Evolutionary conservation across 176 grass and related monocot genomes (phyloP), one percentile per base, ranked within the genome.

Genomic region (Triticum dicoccoides): DNA sequence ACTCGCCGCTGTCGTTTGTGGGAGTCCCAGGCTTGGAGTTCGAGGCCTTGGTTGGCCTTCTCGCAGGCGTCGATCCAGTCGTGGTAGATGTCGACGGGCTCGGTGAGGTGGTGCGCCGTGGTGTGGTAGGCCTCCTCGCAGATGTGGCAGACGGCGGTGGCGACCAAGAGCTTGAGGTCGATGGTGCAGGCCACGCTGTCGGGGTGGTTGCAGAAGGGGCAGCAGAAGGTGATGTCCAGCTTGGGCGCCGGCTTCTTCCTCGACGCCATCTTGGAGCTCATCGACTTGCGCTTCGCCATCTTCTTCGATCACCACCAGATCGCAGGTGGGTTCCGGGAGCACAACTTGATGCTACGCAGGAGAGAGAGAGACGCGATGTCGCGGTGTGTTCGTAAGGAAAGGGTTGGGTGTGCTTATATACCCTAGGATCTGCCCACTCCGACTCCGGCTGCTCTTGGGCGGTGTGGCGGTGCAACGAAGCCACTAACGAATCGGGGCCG

Each of bases 21-120:
- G 51, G 0, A 54, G 5, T 54, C 51, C 51, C 0, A 0, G 51
- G 15, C 51, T 4, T 45, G 42, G 42, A 45, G 42, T 45, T 58
- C 18, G 18, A 58, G 0, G 29, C 0, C 42, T 0, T 69, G 25
- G 65, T 83, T 90, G 80, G 32, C 79, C 5, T 2, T 15, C 54
- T 89, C 56, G 59, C 82, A 89, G 6, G 61, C 65, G 82, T 85
- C 82, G 76, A 89, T 52, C 87, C 82, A 85, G 52, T 89, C 87
- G 66, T 20, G 23, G 76, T 89, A 89, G 65, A 89, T 25, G 42
- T 89, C 82, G 82, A 89, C 14, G 82, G 51, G 51, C 51, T 54
- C 51, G 51, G 51, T 54, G 51, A 54, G 51, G 51, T 54, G 2
- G 51, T 54, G 87, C 82, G 61, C 47, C 3, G 0, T 4, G 77